A percentile compares a stretch with the other conserved stretches of the same genome.
Evolutionary conservation across 2,329 filamentous ascomycete genomes (phyloP).

Genomic region (Trichoderma breve): DNA sequence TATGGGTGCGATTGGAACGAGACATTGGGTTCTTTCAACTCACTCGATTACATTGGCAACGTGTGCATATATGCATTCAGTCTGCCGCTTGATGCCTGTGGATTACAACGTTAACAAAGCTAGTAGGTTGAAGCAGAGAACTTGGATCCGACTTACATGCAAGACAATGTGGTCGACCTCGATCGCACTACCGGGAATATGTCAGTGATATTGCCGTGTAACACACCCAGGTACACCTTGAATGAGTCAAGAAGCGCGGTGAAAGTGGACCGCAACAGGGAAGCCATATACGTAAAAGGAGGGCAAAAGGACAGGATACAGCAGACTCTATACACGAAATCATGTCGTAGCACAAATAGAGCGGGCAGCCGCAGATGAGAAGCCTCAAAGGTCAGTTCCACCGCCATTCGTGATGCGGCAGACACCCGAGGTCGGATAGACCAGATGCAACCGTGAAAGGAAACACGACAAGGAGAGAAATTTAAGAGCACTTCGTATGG

Average conservation of each 20-base stretch:
- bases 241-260: neutral
- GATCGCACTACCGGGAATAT: slow-evolving; percentile 60
- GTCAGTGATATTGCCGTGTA: slow-evolving; percentile 1
- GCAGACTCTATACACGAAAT: neutral
- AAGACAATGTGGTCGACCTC: slow-evolving; percentile 66
- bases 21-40: slow-evolving; percentile 31
- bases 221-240: neutral
- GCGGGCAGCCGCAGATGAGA: neutral
- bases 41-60: slow-evolving; percentile 76
- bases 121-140: neutral
- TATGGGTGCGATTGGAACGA: neutral
- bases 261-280: neutral
- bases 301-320: neutral
- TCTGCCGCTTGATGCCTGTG: slow-evolving; percentile 71
- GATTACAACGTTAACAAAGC: slow-evolving; percentile 23
- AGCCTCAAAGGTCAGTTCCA: neutral
- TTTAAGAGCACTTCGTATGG: neutral
- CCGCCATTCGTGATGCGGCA: neutral
- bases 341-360: neutral
- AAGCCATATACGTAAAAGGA: neutral
- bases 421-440: neutral
- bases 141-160: slow-evolving; percentile 50
- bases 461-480: neutral
- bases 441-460: neutral
- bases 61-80: slow-evolving; percentile 70